phyloP scores from a whole-genome alignment of 768 basidiomycete species.

The Suillus subaureus region DNA sequence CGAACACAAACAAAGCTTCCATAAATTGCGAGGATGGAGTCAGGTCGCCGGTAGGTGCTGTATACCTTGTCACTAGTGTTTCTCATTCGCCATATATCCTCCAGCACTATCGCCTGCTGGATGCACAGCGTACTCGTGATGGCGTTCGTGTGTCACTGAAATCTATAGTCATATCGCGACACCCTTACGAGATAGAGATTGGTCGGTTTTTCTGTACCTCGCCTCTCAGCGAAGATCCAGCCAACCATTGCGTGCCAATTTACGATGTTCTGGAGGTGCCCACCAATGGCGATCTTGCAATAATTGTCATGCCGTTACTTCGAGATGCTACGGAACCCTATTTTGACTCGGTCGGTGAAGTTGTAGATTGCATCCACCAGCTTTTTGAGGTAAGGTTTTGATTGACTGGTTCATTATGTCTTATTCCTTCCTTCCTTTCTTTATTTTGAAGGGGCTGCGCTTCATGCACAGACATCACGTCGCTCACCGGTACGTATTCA shows the following conservation, averaged over 20 bases:
- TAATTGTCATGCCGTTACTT: conserved; percentile 29
- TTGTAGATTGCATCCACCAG: conserved; percentile 24
- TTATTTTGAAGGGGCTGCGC: conserved; percentile 29
- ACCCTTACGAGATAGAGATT: conserved; percentile 23
- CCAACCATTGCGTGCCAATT: conserved; percentile 28
- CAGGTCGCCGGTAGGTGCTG: background rate
- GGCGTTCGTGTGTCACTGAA: conserved; percentile 32
- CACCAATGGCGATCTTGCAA: conserved; percentile 6
- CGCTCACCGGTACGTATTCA: conserved; percentile 37
- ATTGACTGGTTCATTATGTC: background rate
- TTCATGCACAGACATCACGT: conserved; percentile 41
- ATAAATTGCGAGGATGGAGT: conserved; percentile 12
- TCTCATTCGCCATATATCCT: background rate
- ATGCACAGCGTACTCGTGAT: conserved; percentile 29
- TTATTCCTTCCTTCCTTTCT: background rate
- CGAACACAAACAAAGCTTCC: background rate
- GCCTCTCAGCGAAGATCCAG: conserved; percentile 1
- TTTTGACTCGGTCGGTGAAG: conserved; percentile 25
- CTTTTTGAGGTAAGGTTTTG: conserved; percentile 22
- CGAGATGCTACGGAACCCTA: conserved; percentile 14
- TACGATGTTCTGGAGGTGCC: conserved; percentile 18
- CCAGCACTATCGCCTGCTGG: conserved; percentile 12
- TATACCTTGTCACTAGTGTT: background rate
- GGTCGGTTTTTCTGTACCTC: conserved; percentile 15
- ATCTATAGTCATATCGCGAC: conserved; percentile 8